Percentiles rank a stretch among this genome's conserved stretches.
Conservation (phyloP, 2,329 filamentous ascomycete species). For the Pseudopithomyces maydicus region DNA sequence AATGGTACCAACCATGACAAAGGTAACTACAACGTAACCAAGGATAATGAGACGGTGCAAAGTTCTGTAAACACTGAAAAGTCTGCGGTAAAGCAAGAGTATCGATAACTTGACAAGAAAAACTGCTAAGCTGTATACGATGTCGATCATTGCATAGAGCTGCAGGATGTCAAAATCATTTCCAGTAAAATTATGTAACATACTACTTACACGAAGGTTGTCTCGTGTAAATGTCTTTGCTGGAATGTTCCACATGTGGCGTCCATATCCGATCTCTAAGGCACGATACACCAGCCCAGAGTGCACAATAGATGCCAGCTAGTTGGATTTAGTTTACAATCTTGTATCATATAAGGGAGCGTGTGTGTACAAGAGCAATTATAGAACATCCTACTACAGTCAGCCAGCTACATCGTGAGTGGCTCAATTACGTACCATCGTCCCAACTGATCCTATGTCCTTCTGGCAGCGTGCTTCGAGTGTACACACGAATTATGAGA, state of each 20-base stretch:
- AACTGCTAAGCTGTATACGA: not conserved
- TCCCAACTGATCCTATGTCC: no score
- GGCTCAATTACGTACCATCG: no score
- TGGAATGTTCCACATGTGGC: slow-evolving; percentile 6
- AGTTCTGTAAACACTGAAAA: slow-evolving; percentile 1
- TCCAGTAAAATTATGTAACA: not conserved
- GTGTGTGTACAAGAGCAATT: not conserved
- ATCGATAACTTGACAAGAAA: not conserved
- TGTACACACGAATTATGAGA: no score
- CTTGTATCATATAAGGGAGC: not conserved
- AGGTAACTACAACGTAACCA: not conserved
- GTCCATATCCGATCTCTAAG: slow-evolving; percentile 2
- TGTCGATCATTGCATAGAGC: not conserved
- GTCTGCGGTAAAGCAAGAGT: not conserved
- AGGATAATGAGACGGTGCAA: not conserved
- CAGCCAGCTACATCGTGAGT: no score
- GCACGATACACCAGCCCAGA: not conserved
- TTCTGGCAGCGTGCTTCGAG: no score
- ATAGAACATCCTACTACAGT: not conserved
- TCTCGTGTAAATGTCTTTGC: not conserved
- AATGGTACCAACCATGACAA: slow-evolving; percentile 3
- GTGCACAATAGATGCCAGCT: not conserved
- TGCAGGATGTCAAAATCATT: not conserved
- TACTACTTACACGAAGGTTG: not conserved
- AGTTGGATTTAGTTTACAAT: not conserved